Evolutionary conservation across 208 protist genomes (phyloP).

Genomic region (Wallacemonas sp.): DNA sequence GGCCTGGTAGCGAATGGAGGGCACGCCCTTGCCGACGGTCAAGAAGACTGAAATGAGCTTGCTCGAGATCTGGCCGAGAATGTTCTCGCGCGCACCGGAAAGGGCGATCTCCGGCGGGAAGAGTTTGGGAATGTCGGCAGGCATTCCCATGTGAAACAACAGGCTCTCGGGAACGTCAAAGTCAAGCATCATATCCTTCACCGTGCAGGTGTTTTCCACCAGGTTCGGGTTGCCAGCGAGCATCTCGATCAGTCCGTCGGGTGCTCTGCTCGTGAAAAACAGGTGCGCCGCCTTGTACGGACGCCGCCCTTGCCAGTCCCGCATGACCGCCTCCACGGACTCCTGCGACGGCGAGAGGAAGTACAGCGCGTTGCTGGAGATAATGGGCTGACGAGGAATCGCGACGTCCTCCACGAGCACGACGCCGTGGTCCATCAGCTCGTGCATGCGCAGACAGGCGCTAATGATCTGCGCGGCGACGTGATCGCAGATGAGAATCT

Average conservation of each 20-base stretch:
- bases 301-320: conserved; percentile 60
- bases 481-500: conserved; percentile 75
- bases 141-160: conserved; percentile 66
- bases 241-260: conserved; percentile 38
- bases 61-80: conserved; percentile 42
- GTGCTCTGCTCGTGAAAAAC: conserved; percentile 55
- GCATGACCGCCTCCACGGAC: conserved; percentile 46
- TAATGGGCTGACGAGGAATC: conserved; percentile 57
- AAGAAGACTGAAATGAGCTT: conserved; percentile 60
- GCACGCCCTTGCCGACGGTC: conserved; percentile 51
- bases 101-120: conserved; percentile 33
- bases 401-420: conserved; percentile 75
- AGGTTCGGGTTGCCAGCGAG: conserved; percentile 41
- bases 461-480: conserved; percentile 51
- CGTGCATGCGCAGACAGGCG: conserved; percentile 63
- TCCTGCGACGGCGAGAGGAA: conserved; percentile 51
- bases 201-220: conserved; percentile 33
- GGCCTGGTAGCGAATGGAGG: conserved; percentile 65
- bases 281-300: conserved; percentile 73
- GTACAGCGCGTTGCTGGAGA: conserved; percentile 65
- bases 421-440: conserved; percentile 76
- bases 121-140: conserved; percentile 46
- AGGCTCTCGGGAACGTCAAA: conserved; percentile 62
- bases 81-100: conserved; percentile 31
- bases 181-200: conserved; percentile 73